These are phyloP conservation scores for Paraconiothyrium sp. DNA, from an alignment of 2,329 filamentous ascomycete species.

Conservation along the genomic window DNA sequence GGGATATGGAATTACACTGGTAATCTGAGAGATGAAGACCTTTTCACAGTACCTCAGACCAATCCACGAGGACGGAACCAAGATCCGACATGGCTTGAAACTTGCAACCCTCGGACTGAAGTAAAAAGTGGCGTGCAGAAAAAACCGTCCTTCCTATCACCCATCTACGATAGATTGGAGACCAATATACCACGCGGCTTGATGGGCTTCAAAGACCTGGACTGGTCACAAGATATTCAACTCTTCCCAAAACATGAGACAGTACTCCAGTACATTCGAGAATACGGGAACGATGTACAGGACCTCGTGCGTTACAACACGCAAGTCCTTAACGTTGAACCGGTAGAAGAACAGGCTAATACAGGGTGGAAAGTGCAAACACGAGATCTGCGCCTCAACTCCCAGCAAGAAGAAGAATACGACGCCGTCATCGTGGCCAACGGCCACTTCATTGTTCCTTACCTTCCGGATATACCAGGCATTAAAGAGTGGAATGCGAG, in stretches of 20 bases:
- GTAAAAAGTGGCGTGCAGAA: slow-evolving; percentile 24
- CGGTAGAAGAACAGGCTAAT: slow-evolving; percentile 30
- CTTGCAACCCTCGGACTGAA: slow-evolving; percentile 1
- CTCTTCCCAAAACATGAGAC: slow-evolving; percentile 78
- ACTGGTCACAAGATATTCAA: slow-evolving; percentile 70
- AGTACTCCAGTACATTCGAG: slow-evolving; percentile 77
- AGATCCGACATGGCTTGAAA: slow-evolving; percentile 55
- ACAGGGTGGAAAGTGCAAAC: slow-evolving; percentile 69
- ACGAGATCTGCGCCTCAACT: slow-evolving; percentile 59
- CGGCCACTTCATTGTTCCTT: slow-evolving; percentile 59
- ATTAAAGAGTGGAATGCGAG: slow-evolving; percentile 53
- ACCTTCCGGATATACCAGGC: slow-evolving; percentile 53
- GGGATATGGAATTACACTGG: slow-evolving; percentile 87
- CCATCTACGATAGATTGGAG: slow-evolving; percentile 83
- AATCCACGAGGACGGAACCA: slow-evolving; percentile 69
- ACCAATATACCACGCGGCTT: slow-evolving; percentile 85
- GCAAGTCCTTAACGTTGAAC: slow-evolving; percentile 70
- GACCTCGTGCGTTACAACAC: slow-evolving; percentile 75
- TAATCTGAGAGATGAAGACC: slow-evolving; percentile 56
- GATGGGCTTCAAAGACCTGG: slow-evolving; percentile 80
- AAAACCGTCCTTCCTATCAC: slow-evolving; percentile 75
- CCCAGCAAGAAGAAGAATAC: slow-evolving; percentile 61
- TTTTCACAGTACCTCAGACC: slow-evolving; percentile 72
- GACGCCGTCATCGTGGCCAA: slow-evolving; percentile 60
- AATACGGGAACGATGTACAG: slow-evolving; percentile 74